Base-by-base conservation (phyloP, 73 alveolate genomes). In the Tetrahymena malaccensis region DNA sequence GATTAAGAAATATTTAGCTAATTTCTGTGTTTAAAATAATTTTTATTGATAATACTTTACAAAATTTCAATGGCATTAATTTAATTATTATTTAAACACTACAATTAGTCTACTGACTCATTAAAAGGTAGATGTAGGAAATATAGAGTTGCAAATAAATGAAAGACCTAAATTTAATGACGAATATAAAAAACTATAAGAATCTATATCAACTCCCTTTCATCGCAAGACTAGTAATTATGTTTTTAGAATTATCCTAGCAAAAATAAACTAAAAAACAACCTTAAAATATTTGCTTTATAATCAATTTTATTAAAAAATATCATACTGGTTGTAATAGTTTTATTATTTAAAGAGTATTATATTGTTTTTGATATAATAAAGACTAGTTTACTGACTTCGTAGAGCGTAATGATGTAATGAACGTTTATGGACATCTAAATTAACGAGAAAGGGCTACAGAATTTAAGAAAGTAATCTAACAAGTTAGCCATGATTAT, bases 361-460 rank as follows among this genome's bases (percentile, higher is more conserved):
- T 19, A 25, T 2, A 25, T 22, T n/a, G 10, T 70, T 4, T 22
- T 27, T 22, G 10, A 3, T 4, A 70, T 31, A 1, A 70, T 27
- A 70, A 19, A 95, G 97, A 95, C 22, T 94, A 85, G 34, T 95
- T 95, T 55, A 85, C 97, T 34, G 97, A 95, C 55, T 95, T 95
- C 93, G 95, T 95, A 22, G 97, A 95, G 35, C 93, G 94, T 43
- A 95, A 95, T 85, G 97, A 95, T 95, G 85, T 43, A 3, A 94
- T 85, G 35, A 95, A 95, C 55, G 97, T 95, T 10, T 95, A 95
- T 95, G 97, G 97, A 10, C 97, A 94, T 50, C 40, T 95, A 27
- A 95, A 95, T 56, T 85, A 85, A 94, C 89, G 97, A 95, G 85
- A 58, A 19, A 95, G 97, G 89, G 95, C 97, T 84, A 95, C 93